Evolutionary conservation across 176 grass and related monocot genomes (phyloP), one percentile per base, ranked within the genome.

Genomic region (Tuctoria greenei): DNA sequence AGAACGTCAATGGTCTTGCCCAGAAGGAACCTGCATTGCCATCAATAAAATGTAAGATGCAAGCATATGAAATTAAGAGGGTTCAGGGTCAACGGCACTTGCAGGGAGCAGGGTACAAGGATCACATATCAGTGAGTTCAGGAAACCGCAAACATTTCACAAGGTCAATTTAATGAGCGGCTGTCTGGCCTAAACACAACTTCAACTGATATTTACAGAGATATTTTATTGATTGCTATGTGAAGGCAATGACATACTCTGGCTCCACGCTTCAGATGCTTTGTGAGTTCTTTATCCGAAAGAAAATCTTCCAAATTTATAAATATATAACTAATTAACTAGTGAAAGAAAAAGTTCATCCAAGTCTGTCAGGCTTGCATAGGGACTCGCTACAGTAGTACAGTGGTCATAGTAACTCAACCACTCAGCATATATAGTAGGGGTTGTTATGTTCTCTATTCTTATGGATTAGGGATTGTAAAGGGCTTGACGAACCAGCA

Each of bases 1-100:
- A 98, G 95, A 72, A 98, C 85, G 80, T 99, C 92, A 46, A 95
- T 92, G 66, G 92, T 99, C 77, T 95, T 99, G 61, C 92, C 91
- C 69, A 99, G 88, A 71, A 99, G 86, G 90, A 95, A 99, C 76
- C 96, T 95, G 74, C 15, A 51, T 81, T 67, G 52, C 27, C 17
- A 62, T 76, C 6, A 37, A 65, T 15, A 77, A 62, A 27, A 68
- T 81, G 13, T 68, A 61, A 66, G 80, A 73, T 63, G 44, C 20
- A 39, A 56, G 31, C 4, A 61, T 36, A 70, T 24, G 20, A 73
- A 72, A 72, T 64, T 61, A 25, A 81, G 27, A 27, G 18, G 27
- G 2, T 14, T 46, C 17, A 21, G 16, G 26, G 3, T 34, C 18
- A 40, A 6, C 38, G 46, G 45, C 61, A 66, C 2, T 52, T 66